phyloP scores from a whole-genome alignment of 2,329 filamentous ascomycete genomes.

The Grosmannia penicillata region DNA sequence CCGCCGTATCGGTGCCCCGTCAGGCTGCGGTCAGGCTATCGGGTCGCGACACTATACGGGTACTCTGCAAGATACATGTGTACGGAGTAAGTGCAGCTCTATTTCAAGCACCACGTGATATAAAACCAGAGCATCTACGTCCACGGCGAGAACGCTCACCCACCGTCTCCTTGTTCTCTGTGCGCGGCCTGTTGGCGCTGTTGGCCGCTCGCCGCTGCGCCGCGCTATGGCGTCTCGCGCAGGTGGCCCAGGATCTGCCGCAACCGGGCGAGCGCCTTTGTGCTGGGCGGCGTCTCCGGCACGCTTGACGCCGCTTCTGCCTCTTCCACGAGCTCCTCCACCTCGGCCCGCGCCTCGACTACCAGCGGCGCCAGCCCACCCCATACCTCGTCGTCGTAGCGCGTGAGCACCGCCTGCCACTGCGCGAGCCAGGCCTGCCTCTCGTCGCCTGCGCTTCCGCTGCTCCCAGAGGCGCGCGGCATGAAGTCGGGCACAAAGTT shows the following conservation, averaged over 20 bases:
- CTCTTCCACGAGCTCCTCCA: conserved; percentile 23
- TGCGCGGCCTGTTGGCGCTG: no score
- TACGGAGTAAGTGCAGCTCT: no score
- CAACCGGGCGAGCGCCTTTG: conserved; percentile 22
- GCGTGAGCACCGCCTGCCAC: conserved; percentile 39
- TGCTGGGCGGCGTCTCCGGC: conserved; percentile 11
- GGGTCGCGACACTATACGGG: no score
- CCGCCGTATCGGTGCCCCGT: no score
- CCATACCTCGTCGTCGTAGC: conserved; percentile 54
- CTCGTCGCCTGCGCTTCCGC: conserved; percentile 9
- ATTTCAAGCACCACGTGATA: no score
- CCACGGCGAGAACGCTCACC: no score
- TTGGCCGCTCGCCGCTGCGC: neutral
- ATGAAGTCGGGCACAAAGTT: conserved; percentile 35
- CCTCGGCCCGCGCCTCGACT: conserved; percentile 38
- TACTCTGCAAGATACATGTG: no score
- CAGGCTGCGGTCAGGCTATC: no score
- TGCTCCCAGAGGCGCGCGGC: conserved; percentile 9
- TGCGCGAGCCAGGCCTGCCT: conserved; percentile 30
- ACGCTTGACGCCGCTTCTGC: conserved; percentile 9
- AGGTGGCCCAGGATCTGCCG: conserved; percentile 25
- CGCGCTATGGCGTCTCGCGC: conserved; percentile 9
- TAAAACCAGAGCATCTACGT: no score
- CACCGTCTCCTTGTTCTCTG: no score
- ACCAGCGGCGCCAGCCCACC: conserved; percentile 44